These are phyloP conservation scores for Corinectria fuckeliana DNA, from an alignment of 2,329 filamentous ascomycete species.

Conservation along the genomic window DNA sequence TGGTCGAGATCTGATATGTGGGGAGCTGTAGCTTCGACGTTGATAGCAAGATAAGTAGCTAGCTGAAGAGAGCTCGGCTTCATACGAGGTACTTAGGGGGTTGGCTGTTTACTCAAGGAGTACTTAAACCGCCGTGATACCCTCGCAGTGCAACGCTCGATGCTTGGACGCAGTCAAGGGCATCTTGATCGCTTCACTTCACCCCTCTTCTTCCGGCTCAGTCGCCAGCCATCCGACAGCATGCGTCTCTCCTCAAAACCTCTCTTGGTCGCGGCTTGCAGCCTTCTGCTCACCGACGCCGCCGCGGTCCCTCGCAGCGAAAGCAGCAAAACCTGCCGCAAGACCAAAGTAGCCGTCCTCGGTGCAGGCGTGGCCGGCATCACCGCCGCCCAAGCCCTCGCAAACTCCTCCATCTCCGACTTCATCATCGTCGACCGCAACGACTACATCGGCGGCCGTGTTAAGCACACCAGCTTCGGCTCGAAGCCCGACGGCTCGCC, in stretches of 20 bases:
- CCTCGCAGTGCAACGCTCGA: neutral
- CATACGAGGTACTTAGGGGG: neutral
- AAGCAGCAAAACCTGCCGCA: conserved; percentile 33
- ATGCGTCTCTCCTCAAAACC: neutral
- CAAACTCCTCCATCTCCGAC: conserved; percentile 66
- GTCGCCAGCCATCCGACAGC: neutral
- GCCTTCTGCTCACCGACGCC: neutral
- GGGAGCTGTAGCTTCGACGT: neutral
- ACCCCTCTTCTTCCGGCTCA: neutral
- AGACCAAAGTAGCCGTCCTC: conserved; percentile 43
- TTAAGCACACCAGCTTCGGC: conserved; percentile 63
- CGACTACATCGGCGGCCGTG: conserved; percentile 66
- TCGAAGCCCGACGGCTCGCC: conserved; percentile 54
- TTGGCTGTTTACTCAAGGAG: neutral
- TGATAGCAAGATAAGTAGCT: neutral
- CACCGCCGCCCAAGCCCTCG: conserved; percentile 67
- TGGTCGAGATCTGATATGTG: neutral
- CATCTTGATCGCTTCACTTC: neutral
- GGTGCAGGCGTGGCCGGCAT: conserved; percentile 70
- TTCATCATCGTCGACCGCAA: conserved; percentile 72
- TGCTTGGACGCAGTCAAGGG: neutral
- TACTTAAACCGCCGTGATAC: neutral
- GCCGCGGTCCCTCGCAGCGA: neutral
- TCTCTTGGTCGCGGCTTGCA: neutral
- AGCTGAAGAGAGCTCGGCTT: neutral